A percentile compares a stretch with the other conserved stretches of the same genome.
Conservation (phyloP, 164 flowering plant species). For the Nelumbo lutea region DNA sequence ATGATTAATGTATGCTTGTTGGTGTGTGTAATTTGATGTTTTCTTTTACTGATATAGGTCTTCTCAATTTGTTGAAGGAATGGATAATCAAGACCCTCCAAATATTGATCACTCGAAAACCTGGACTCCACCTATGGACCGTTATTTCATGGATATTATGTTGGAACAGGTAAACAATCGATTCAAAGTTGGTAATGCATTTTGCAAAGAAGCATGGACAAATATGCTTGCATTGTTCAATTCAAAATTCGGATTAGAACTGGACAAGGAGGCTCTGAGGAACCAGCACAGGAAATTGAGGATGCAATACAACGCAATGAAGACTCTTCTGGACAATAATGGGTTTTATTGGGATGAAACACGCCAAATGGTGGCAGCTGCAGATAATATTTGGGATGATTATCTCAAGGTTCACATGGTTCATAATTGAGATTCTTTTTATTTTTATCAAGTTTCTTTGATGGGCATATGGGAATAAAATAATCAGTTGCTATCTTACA, state of each 20-base stretch:
- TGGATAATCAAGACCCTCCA: not conserved
- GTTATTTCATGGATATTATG: not conserved
- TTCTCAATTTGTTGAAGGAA: constrained; percentile 1
- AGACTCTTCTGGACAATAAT: not conserved
- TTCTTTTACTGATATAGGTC: not conserved
- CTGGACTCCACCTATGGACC: not conserved
- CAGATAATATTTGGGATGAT: constrained; percentile 13
- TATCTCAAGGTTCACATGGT: constrained; percentile 5
- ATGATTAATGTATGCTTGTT: not conserved
- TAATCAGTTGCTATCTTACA: not conserved
- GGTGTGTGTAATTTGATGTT: not conserved
- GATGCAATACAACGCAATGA: not conserved
- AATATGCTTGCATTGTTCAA: not conserved
- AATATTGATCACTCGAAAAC: not conserved
- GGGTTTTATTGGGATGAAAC: not conserved
- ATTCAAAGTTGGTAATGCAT: not conserved
- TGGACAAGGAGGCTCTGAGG: constrained; percentile 1
- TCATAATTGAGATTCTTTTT: not conserved
- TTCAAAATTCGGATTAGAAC: not conserved
- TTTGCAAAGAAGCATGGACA: not conserved
- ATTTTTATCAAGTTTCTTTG: not conserved
- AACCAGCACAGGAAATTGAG: not conserved
- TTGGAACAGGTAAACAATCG: not conserved
- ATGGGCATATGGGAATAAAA: no score
- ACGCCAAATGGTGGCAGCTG: constrained; percentile 1